Evolutionary conservation across 352 stramenopile genomes (phyloP).

Genomic region (Pythium coloratum): DNA sequence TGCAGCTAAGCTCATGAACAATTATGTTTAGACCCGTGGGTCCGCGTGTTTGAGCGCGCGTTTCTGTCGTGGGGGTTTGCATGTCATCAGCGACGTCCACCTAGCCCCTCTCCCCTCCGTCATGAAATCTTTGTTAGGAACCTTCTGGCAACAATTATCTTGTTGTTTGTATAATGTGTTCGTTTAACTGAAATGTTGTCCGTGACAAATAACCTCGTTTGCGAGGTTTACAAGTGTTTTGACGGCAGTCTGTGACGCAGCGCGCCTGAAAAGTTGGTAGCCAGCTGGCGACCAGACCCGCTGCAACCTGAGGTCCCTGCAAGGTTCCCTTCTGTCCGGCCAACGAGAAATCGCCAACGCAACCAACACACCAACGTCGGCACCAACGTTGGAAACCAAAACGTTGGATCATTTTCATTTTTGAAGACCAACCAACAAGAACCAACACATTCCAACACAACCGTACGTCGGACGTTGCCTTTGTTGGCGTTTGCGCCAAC

Average conservation of each 20-base stretch:
- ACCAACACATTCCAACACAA: conserved; percentile 18
- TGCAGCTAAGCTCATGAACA: conserved; percentile 5
- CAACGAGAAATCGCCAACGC: conserved; percentile 3
- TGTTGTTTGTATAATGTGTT: conserved; percentile 1
- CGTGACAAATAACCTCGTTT: conserved; percentile 11
- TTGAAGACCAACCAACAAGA: conserved; percentile 10
- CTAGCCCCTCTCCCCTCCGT: conserved; percentile 3
- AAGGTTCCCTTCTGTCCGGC: background rate
- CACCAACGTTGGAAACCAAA: background rate
- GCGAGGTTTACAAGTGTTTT: conserved; percentile 9
- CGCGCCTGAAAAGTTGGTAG: background rate
- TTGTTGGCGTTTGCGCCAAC: background rate
- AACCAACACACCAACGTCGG: background rate
- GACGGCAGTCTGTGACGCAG: conserved; percentile 20
- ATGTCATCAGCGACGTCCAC: conserved; percentile 19
- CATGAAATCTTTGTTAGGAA: conserved; percentile 14
- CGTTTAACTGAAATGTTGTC: background rate
- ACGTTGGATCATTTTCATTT: conserved; percentile 19
- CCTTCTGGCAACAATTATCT: background rate
- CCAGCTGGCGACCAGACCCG: background rate
- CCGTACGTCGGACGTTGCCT: background rate
- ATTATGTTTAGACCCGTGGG: background rate
- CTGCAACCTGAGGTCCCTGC: no score
- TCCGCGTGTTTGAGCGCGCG: conserved; percentile 11
- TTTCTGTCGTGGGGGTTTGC: conserved; percentile 1